Evolutionary conservation across 2,329 filamentous ascomycete genomes (phyloP), one percentile per base, ranked within the genome.

Genomic region (Apiospora kogelbergensis): DNA sequence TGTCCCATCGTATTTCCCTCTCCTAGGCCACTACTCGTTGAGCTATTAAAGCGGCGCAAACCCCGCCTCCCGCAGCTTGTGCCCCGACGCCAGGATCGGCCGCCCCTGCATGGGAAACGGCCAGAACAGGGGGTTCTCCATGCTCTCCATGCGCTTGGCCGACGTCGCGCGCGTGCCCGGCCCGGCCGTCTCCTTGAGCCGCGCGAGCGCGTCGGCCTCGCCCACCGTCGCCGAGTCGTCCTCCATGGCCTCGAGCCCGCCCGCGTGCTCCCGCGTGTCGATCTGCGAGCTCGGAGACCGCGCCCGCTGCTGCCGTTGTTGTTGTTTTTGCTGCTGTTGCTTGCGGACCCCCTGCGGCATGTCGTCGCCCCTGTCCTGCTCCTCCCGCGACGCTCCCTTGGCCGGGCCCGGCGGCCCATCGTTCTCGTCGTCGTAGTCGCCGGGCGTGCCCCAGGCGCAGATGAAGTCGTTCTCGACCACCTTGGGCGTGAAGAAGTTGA

Each of bases 91-190:
- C 37, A 89, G 71, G 69, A 88, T 85, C 3, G 87, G 86, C 26
- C 86, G 81, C 0, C 87, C 87, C 72, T 89, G 87, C 84, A 88
- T 85, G 0, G 87, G 87, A 70, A 89, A 89, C 0, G 87, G 86
- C 87, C 87, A 89, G 72, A 89, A 89, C 1, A 89, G 77, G 22
- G 86, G 86, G 68, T 88, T 88, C 69, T 86, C 83, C 70, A 83
- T 76, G 24, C 74, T 78, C 26, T 82, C 81, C 0, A 80, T 80
- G 9, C 69, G 45, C 5, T 72, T 72, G 5, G 68, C 26, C 42
- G 65, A 46, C 5, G 15, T 2, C 17, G 9, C 1, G 9, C 68
- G 60, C 10, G 30, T 53, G 20, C 9, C 37, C 4, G 33, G 69
- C 67, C 6, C 72, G 67, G 11, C 40, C 77, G 67, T 45, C 74